Evolutionary conservation across 441 rosid genomes (phyloP), one percentile per base, ranked within the genome.

Genomic region (Adansonia madagascariensis): DNA sequence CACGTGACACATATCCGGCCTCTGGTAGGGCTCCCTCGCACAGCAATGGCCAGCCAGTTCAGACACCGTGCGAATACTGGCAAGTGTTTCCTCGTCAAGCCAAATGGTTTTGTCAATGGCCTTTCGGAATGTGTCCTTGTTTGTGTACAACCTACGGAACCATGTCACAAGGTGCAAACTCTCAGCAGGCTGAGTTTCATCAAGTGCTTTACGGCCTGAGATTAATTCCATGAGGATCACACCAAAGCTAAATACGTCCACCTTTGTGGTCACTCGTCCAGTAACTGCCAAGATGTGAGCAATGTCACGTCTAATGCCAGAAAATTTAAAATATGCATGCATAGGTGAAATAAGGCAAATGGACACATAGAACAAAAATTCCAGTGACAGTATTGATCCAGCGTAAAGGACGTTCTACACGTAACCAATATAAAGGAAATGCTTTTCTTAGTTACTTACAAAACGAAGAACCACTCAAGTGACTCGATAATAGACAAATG

Each of bases 1-100:
- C 0, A 85, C 91, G 62, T 94, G 97, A 71, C 94, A 88, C 97
- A 95, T 94, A 82, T 94, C 98, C 0, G 98, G 99, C 85, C 99
- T 85, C 76, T 92, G 97, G 84, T 86, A 82, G 41, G 99, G 97
- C 80, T 95, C 97, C 83, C 97, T 87, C 2, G 91, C 94, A 31
- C 91, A 86, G 79, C 99, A 95, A 79, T 95, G 97, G 71, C 98
- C 90, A 44, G 99, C 99, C 31, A 95, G 88, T 85, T 94, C 99
- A 8, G 95, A 87, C 0, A 95, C 95, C 0, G 83, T 92, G 80
- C 90, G 91, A 1, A 94, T 61, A 75, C 97, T 92, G 8, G 89
- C 84, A 44, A 91, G 73, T 2, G 93, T 90, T 44, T 89, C 98
- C 71, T 91, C 91, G 0, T 85, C 84, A 0, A 85, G 89, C 24